These are phyloP conservation scores for Phyllostachys edulis DNA, from an alignment of 176 grass and related monocot species.

Conservation along the genomic window DNA sequence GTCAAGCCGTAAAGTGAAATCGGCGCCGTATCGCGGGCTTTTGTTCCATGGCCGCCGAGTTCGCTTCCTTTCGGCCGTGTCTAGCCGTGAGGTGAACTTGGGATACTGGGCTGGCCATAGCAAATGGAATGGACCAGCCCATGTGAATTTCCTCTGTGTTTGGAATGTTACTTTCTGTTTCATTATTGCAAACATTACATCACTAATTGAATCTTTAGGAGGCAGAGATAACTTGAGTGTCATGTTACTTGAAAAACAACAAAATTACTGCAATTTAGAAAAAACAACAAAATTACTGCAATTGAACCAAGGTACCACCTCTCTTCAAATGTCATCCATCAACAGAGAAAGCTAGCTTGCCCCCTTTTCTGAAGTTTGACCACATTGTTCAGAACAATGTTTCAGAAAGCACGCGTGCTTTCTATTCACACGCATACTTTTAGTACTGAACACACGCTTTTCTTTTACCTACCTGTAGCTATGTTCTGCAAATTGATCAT, in stretches of 20 bases:
- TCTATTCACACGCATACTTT: not conserved
- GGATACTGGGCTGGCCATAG: not conserved
- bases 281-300: not conserved
- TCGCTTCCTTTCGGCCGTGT: not conserved
- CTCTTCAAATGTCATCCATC: not conserved
- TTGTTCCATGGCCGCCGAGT: not conserved
- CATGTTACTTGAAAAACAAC: not conserved
- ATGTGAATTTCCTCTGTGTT: not conserved
- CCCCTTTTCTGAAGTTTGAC: not conserved
- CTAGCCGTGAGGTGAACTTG: not conserved
- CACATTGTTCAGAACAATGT: not conserved
- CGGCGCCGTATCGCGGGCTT: too few relatives aligned
- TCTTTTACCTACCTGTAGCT: not conserved
- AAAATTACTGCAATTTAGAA: not conserved
- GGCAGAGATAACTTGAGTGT: not conserved
- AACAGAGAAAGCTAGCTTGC: not conserved
- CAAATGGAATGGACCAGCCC: not conserved
- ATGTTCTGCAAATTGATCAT: not conserved
- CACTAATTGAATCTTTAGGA: not conserved
- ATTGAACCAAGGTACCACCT: not conserved
- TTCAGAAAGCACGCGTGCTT: not conserved
- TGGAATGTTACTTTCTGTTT: not conserved
- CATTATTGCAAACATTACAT: not conserved
- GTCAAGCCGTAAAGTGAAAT: too few relatives aligned
- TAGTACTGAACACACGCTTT: not conserved